phyloP scores from a whole-genome alignment of 768 basidiomycete species.

The Leccinum truebloodii region DNA sequence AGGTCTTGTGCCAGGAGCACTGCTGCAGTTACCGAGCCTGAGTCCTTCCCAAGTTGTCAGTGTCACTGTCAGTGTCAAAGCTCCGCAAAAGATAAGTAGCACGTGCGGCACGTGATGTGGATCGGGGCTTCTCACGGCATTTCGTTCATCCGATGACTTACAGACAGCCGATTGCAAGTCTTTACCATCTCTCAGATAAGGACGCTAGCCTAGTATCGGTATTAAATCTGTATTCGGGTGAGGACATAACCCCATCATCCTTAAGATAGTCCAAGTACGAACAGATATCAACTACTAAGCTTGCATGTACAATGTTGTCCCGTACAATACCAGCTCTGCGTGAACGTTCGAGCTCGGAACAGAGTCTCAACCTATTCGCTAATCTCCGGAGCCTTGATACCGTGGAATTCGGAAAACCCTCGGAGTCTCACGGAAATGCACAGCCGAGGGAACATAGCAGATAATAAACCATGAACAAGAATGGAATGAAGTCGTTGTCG shows the following conservation, averaged over 20 bases:
- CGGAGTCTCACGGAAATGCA: slow-evolving; percentile 1
- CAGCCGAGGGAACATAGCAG: slow-evolving; percentile 1
- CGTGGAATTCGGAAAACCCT: not conserved
- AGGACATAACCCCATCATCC: no score
- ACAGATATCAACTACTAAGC: not conserved
- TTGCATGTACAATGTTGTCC: not conserved
- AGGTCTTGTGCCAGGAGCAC: not conserved
- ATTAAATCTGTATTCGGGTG: not conserved
- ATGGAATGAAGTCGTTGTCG: not conserved
- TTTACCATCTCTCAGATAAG: no score
- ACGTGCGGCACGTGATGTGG: not conserved
- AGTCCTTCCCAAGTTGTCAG: not conserved
- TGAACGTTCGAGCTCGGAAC: not conserved
- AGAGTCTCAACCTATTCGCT: not conserved
- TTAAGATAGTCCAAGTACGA: not conserved
- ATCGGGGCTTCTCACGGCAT: no score
- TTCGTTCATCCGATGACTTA: no score
- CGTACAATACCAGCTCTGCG: not conserved
- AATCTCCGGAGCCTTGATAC: not conserved
- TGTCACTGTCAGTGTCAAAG: not conserved
- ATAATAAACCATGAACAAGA: slow-evolving; percentile 22
- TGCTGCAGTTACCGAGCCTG: not conserved
- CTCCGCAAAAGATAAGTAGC: not conserved
- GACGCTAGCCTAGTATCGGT: no score
- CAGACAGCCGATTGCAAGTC: no score